A percentile compares a stretch with the other conserved stretches of the same genome.
Conservation (phyloP, 2,329 filamentous ascomycete genomes). For the Ophiostoma sp. region DNA sequence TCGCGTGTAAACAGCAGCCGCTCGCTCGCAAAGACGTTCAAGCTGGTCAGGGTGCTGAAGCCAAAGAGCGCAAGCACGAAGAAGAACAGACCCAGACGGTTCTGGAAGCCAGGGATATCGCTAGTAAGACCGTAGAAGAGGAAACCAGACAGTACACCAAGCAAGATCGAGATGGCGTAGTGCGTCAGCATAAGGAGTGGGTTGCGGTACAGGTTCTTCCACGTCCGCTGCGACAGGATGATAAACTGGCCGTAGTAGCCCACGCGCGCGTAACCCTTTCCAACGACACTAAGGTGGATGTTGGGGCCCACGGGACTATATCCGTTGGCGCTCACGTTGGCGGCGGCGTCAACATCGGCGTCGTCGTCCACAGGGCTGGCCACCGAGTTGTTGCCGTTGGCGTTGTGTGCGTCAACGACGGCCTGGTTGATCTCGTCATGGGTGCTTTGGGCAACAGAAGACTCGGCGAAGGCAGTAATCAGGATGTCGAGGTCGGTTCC, state of each 20-base stretch:
- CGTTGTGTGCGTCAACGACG: constrained; percentile 61
- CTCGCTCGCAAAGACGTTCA: constrained; percentile 91
- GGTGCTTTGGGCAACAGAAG: constrained; percentile 72
- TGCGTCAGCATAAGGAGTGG: constrained; percentile 98
- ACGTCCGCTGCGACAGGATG: constrained; percentile 87
- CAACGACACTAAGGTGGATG: constrained; percentile 58
- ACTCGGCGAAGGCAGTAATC: constrained; percentile 72
- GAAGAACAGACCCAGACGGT: constrained; percentile 94
- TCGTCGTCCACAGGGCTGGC: constrained; percentile 43
- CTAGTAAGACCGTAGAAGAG: constrained; percentile 95
- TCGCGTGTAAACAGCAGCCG: constrained; percentile 89
- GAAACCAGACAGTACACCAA: constrained; percentile 91
- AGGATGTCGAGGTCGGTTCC: constrained; percentile 81
- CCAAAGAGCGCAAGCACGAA: constrained; percentile 94
- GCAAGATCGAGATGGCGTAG: constrained; percentile 92
- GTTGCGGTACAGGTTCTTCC: constrained; percentile 96
- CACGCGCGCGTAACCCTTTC: constrained; percentile 80
- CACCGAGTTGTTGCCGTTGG: constrained; percentile 64
- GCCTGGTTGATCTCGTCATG: constrained; percentile 76
- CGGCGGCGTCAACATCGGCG: neutral
- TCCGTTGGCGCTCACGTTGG: constrained; percentile 16
- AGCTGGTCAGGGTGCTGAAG: constrained; percentile 90
- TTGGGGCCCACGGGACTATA: constrained; percentile 50
- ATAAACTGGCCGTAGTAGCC: constrained; percentile 79
- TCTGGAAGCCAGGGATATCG: constrained; percentile 97